phyloP scores from a whole-genome alignment of 2,329 filamentous ascomycete species.

The Cordyceps cicadae region DNA sequence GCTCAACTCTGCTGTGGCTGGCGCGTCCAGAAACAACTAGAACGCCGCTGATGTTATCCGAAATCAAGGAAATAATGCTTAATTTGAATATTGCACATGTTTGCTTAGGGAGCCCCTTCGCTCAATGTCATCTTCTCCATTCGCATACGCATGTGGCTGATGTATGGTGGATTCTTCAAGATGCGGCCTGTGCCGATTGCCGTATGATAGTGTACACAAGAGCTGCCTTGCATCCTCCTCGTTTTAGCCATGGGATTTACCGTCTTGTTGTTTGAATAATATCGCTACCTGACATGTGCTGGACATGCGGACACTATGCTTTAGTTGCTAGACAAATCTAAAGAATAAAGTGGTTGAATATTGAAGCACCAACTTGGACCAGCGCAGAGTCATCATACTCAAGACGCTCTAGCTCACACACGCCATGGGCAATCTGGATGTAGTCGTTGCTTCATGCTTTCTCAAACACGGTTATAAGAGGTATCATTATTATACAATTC shows the following conservation, averaged over 20 bases:
- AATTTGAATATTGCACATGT: background rate
- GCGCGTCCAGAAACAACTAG: background rate
- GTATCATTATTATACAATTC: constrained; percentile 23
- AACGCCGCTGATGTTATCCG: background rate
- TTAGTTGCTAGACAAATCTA: too few species aligned
- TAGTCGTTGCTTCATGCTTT: constrained; percentile 4
- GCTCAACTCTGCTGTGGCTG: background rate
- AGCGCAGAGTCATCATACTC: too few species aligned
- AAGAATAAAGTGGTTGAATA: too few species aligned
- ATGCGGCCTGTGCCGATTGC: background rate
- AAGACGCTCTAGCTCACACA: background rate
- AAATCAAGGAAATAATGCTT: background rate
- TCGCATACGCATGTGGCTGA: background rate
- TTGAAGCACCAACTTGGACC: too few species aligned
- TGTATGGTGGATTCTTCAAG: background rate
- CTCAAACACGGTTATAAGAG: constrained; percentile 11
- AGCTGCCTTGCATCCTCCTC: too few species aligned
- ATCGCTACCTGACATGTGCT: too few species aligned
- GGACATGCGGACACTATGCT: too few species aligned
- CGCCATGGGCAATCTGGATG: background rate
- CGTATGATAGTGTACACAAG: too few species aligned
- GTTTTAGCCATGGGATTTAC: too few species aligned
- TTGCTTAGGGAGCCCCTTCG: background rate
- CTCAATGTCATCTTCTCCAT: background rate
- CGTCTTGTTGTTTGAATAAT: too few species aligned